Evolutionary conservation across 2,329 filamentous ascomycete genomes (phyloP).

Genomic region (Pseudogymnoascus sp.): DNA sequence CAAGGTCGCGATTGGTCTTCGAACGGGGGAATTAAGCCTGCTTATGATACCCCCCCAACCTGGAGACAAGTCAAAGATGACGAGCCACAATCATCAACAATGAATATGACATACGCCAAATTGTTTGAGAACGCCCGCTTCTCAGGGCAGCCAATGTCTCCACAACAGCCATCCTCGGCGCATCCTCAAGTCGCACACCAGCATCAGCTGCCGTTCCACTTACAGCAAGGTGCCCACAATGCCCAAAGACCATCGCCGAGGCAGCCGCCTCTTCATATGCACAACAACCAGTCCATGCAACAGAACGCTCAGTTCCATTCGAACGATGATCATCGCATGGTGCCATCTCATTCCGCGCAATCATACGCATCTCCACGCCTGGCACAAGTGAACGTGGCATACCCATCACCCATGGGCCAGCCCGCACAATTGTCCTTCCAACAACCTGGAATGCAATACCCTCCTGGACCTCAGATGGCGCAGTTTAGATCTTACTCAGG

Average conservation of each 20-base stretch:
- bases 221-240: slow-evolving; percentile 65
- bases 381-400: slow-evolving; percentile 65
- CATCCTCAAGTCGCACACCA: slow-evolving; percentile 71
- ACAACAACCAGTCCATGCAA: slow-evolving; percentile 59
- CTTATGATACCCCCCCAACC: slow-evolving; percentile 75
- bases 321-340: slow-evolving; percentile 81
- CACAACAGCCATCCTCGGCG: slow-evolving; percentile 60
- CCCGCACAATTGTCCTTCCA: slow-evolving; percentile 63
- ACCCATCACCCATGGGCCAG: slow-evolving; percentile 59
- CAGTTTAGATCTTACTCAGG: slow-evolving; percentile 66
- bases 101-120: slow-evolving; percentile 62
- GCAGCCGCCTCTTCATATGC: slow-evolving; percentile 70
- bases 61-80: slow-evolving; percentile 70
- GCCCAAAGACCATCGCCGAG: slow-evolving; percentile 63
- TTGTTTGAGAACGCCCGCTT: slow-evolving; percentile 65
- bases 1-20: slow-evolving; percentile 57
- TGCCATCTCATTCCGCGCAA: slow-evolving; percentile 73
- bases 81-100: slow-evolving; percentile 60
- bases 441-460: slow-evolving; percentile 64
- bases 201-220: slow-evolving; percentile 74
- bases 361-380: slow-evolving; percentile 80
- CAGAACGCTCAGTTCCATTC: slow-evolving; percentile 58
- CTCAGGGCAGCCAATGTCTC: slow-evolving; percentile 50
- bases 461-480: slow-evolving; percentile 62
- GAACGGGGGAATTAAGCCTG: slow-evolving; percentile 75